These are phyloP conservation scores for Nicotiana otophora DNA, from an alignment of 257 asterid genomes.

Conservation along the genomic window DNA sequence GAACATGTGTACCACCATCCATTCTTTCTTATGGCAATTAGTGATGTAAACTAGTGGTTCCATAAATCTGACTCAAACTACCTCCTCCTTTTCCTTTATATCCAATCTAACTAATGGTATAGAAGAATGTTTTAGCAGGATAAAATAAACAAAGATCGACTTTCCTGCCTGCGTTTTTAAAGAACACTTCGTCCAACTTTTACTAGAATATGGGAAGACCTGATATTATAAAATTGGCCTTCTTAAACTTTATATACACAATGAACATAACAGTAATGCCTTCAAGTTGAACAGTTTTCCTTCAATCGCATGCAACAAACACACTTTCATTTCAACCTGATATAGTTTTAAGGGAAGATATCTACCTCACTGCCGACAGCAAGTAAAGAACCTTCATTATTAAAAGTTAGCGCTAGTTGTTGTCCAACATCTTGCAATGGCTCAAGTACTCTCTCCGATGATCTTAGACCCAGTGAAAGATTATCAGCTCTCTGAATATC, in stretches of 20 bases:
- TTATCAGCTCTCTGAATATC: slow-evolving; percentile 27
- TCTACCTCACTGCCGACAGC: slow-evolving; percentile 96
- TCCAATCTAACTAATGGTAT: background rate
- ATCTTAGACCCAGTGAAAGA: slow-evolving; percentile 41
- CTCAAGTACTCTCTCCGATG: slow-evolving; percentile 58
- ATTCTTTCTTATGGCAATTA: background rate
- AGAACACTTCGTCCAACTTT: background rate
- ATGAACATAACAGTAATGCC: background rate
- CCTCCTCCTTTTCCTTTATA: background rate
- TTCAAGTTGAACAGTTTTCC: background rate
- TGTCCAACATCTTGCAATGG: slow-evolving; percentile 78
- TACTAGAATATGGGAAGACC: background rate
- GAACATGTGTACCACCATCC: background rate
- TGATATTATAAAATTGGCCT: background rate
- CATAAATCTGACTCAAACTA: background rate
- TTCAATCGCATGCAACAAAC: background rate
- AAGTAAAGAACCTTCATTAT: slow-evolving; percentile 67
- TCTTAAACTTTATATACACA: background rate
- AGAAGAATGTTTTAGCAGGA: background rate
- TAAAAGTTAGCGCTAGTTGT: slow-evolving; percentile 74
- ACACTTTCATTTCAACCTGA: background rate
- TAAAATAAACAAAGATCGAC: background rate
- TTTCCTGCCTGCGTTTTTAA: background rate
- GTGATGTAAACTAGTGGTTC: background rate
- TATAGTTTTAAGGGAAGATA: slow-evolving; percentile 5